Conservation (phyloP, 164 flowering plant genomes). For the Paratinospora sagittata region DNA sequence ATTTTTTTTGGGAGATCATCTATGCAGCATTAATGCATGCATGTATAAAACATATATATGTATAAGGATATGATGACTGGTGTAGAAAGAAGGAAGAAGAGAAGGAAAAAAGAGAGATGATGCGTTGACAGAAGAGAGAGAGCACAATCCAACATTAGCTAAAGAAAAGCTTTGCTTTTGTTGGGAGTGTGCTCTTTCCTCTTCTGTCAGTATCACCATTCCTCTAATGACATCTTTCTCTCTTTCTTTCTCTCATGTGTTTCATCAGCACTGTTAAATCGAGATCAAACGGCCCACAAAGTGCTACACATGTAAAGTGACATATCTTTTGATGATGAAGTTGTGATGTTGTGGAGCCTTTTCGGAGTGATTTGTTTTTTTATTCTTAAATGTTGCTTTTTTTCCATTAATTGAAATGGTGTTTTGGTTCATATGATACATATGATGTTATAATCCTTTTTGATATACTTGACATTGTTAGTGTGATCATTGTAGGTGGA, state of each 20-base stretch:
- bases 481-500: no score
- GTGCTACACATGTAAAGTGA: no score
- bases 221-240: constrained; percentile 4
- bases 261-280: not conserved
- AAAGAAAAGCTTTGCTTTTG: constrained; percentile 39
- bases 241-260: no score
- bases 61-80: not conserved
- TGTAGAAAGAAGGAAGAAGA: no score
- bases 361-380: no score
- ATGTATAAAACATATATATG: no score
- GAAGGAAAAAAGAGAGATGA: not conserved
- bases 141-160: constrained; percentile 52
- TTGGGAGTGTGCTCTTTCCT: no score
- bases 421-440: no score
- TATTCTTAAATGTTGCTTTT: no score
- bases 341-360: not conserved
- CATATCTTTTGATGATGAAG: not conserved
- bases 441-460: no score
- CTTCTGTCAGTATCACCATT: constrained; percentile 41
- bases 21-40: not conserved
- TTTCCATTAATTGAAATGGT: no score
- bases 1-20: not conserved
- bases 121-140: constrained; percentile 75
- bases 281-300: not conserved
- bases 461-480: no score